A percentile compares a stretch with the other conserved stretches of the same genome.
phyloP scores from a whole-genome alignment of 2,329 filamentous ascomycete species.

The Beauveria brongniartii region DNA sequence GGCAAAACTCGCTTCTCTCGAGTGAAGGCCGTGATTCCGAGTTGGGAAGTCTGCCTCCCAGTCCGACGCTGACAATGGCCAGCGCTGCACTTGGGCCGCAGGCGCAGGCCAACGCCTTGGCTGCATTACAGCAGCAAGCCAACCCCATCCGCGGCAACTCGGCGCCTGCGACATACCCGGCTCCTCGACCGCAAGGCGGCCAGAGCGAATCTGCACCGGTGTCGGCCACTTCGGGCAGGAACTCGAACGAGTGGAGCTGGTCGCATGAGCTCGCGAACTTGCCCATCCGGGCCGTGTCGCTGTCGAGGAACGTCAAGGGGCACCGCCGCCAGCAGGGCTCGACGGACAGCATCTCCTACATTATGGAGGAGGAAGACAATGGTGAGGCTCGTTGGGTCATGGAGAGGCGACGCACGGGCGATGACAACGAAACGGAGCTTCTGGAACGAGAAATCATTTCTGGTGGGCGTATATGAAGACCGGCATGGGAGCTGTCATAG shows the following conservation, averaged over 20 bases:
- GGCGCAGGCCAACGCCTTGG: background rate
- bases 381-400: constrained; percentile 59
- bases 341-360: constrained; percentile 63
- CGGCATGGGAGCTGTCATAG: background rate
- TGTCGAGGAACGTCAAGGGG: constrained; percentile 22
- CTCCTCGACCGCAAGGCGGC: background rate
- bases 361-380: constrained; percentile 52
- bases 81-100: constrained; percentile 19
- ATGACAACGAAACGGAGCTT: constrained; percentile 58
- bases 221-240: constrained; percentile 1
- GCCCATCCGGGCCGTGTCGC: background rate
- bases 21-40: constrained; percentile 41
- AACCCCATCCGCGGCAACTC: constrained; percentile 9
- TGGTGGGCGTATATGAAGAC: constrained; percentile 38
- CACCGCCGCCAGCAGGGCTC: constrained; percentile 45
- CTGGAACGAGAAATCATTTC: constrained; percentile 57
- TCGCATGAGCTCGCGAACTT: background rate
- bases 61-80: constrained; percentile 42
- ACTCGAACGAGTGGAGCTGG: constrained; percentile 9
- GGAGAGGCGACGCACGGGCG: constrained; percentile 57
- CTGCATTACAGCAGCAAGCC: background rate
- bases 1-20: constrained; percentile 44
- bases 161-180: constrained; percentile 1
- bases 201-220: constrained; percentile 10
- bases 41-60: constrained; percentile 36